These are phyloP conservation scores for Debaryomycetaceae sp. DNA, from an alignment of 1,139 yeast genomes.

Conservation along the genomic window DNA sequence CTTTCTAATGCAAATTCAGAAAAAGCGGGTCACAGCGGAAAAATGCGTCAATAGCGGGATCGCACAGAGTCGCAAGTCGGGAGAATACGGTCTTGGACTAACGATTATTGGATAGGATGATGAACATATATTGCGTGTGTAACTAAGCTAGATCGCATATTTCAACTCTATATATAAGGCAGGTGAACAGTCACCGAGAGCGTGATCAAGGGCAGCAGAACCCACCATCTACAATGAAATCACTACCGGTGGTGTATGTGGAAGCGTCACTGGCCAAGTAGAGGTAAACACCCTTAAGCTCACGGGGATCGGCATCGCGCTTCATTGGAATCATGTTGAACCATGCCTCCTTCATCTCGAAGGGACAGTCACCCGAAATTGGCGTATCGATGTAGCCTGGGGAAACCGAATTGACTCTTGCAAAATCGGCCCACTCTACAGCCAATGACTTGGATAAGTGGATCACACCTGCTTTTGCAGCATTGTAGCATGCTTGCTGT, in stretches of 20 bases:
- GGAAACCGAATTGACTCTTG: conserved; percentile 53
- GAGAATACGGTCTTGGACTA: too few relatives aligned
- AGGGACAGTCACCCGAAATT: conserved; percentile 45
- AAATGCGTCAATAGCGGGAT: too few relatives aligned
- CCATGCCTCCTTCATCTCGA: conserved; percentile 31
- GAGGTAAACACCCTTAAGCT: conserved; percentile 38
- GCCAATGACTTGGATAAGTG: conserved; percentile 54
- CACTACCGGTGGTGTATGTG: conserved; percentile 43
- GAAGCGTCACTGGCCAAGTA: conserved; percentile 40
- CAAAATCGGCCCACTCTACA: conserved; percentile 51
- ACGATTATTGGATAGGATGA: too few relatives aligned
- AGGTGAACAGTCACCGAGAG: too few relatives aligned
- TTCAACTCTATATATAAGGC: too few relatives aligned
- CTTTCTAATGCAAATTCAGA: too few relatives aligned
- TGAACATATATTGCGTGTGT: too few relatives aligned
- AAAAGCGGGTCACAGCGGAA: too few relatives aligned
- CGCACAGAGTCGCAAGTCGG: too few relatives aligned
- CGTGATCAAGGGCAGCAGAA: conserved; percentile 18
- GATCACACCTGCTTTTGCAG: conserved; percentile 55
- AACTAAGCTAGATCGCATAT: too few relatives aligned
- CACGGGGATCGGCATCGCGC: conserved; percentile 37
- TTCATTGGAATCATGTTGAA: conserved; percentile 35
- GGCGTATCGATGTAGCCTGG: conserved; percentile 58
- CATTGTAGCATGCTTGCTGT: conserved; percentile 54
- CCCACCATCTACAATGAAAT: conserved; percentile 45